A percentile compares a stretch with the other conserved stretches of the same genome.
Conservation (phyloP, 1,284 basidiomycete genomes). For the Heterobasidion irregulare region DNA sequence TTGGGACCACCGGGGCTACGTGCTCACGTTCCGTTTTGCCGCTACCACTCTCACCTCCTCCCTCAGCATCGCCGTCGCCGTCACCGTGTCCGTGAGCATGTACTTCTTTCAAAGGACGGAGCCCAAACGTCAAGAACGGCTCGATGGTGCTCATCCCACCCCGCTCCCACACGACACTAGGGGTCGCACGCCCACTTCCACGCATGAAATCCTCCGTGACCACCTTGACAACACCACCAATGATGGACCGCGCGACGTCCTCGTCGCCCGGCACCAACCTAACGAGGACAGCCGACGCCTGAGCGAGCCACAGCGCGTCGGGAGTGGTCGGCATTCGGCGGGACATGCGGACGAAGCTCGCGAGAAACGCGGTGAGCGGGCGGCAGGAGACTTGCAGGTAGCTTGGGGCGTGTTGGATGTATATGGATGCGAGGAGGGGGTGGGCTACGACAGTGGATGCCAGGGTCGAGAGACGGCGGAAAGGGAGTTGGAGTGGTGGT, state of each 20-base stretch:
- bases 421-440: constrained; percentile 35
- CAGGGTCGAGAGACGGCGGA: constrained; percentile 41
- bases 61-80: too few relatives aligned
- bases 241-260: constrained; percentile 30
- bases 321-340: constrained; percentile 42
- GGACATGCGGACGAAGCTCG: constrained; percentile 48
- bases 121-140: constrained; percentile 49
- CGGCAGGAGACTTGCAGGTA: constrained; percentile 32
- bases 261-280: constrained; percentile 64
- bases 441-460: constrained; percentile 41
- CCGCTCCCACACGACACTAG: constrained; percentile 38
- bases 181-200: constrained; percentile 26
- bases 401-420: constrained; percentile 15
- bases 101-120: constrained; percentile 18
- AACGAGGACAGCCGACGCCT: constrained; percentile 46
- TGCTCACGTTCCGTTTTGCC: too few relatives aligned
- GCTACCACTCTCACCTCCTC: too few relatives aligned
- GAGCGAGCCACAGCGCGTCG: constrained; percentile 54
- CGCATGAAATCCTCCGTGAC: constrained; percentile 33
- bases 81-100: background rate
- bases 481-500: constrained; percentile 51
- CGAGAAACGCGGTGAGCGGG: constrained; percentile 43
- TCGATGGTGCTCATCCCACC: constrained; percentile 40
- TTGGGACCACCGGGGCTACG: constrained; percentile 38
- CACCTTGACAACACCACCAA: constrained; percentile 29